Conservation (phyloP, 2,329 filamentous ascomycete genomes). For the Ophiostoma montium region DNA sequence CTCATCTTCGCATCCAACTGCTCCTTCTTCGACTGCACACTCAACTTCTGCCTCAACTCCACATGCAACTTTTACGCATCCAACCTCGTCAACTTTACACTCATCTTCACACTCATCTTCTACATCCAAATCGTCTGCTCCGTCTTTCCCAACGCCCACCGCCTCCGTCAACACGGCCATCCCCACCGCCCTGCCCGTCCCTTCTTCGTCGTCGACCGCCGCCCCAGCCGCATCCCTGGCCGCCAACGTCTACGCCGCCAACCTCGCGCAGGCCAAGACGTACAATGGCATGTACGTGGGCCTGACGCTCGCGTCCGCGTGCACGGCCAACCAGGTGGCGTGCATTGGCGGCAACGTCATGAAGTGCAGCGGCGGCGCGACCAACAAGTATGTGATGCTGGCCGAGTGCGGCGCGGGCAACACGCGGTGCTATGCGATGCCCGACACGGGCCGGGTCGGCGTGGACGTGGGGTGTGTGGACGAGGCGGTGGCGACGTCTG, state of each 20-base stretch:
- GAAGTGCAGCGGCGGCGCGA: conserved; percentile 24
- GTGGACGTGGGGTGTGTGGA: conserved; percentile 35
- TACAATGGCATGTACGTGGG: conserved; percentile 34
- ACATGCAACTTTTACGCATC: too few species aligned
- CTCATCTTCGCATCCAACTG: too few species aligned
- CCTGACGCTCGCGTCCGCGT: conserved; percentile 32
- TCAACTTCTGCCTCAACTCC: too few species aligned
- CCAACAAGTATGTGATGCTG: conserved; percentile 28
- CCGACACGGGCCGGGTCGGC: conserved; percentile 33
- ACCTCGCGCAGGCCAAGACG: conserved; percentile 28
- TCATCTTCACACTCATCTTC: neutral
- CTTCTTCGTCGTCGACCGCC: neutral
- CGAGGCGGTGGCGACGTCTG: conserved; percentile 23
- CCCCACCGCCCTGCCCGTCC: neutral
- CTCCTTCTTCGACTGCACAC: too few species aligned
- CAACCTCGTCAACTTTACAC: neutral
- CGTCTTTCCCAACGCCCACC: neutral
- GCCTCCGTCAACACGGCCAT: neutral
- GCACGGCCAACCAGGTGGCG: conserved; percentile 31
- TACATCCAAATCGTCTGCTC: neutral
- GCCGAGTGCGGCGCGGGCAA: conserved; percentile 21
- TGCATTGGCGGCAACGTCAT: conserved; percentile 37
- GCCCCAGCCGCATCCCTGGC: conserved; percentile 24
- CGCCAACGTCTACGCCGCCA: conserved; percentile 27
- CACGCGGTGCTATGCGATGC: conserved; percentile 37